Conservation (phyloP, 2,329 filamentous ascomycete species). For the Ciborinia camelliae region DNA sequence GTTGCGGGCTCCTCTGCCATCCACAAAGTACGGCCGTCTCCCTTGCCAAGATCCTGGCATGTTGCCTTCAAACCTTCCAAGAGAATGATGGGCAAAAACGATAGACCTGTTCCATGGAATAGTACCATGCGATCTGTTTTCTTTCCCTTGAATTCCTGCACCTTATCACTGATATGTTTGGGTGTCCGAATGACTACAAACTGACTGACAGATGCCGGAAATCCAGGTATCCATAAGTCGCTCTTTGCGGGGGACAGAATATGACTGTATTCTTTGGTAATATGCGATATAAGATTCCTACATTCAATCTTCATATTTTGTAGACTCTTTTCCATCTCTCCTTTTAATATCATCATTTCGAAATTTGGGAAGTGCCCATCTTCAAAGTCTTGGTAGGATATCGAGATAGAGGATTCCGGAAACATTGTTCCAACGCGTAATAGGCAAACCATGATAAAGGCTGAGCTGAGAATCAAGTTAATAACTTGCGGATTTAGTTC, state of each 20-base stretch:
- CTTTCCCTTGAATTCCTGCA: too few relatives aligned
- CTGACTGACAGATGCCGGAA: background rate
- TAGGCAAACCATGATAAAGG: too few relatives aligned
- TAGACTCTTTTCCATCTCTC: background rate
- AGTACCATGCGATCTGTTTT: background rate
- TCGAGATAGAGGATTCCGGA: too few relatives aligned
- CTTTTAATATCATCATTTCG: background rate
- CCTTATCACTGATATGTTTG: background rate
- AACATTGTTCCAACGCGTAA: rapidly evolving
- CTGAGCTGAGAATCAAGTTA: background rate
- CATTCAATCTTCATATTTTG: background rate
- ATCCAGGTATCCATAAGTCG: background rate
- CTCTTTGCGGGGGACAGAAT: background rate
- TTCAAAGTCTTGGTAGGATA: background rate
- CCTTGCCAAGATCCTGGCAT: background rate
- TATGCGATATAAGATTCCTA: background rate
- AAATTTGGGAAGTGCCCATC: background rate
- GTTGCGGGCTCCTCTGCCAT: background rate
- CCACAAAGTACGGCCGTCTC: background rate
- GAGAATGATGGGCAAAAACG: background rate
- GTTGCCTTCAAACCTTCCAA: background rate
- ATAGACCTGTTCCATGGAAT: background rate
- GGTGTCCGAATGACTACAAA: background rate
- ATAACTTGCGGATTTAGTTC: background rate
- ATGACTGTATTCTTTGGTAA: background rate